Evolutionary conservation across 352 stramenopile species (phyloP).

Genomic region (Pythium monospermum): DNA sequence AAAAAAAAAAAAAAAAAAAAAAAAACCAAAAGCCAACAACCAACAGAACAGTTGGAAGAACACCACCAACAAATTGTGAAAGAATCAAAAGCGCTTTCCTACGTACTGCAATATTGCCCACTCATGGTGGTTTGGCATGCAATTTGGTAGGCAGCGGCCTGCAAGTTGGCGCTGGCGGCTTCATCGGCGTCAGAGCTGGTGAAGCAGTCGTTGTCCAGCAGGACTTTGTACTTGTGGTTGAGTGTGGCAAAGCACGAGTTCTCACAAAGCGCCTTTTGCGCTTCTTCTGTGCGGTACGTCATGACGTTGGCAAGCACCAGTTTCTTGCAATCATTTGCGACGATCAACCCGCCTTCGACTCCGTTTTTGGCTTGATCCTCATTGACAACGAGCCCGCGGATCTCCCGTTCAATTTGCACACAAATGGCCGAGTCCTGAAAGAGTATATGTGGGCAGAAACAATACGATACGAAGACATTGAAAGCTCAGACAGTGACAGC

Average conservation of each 20-base stretch:
- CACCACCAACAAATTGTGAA: no score
- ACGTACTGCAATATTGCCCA: conserved; percentile 75
- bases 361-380: conserved; percentile 50
- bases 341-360: conserved; percentile 47
- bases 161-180: conserved; percentile 43
- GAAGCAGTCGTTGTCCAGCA: conserved; percentile 71
- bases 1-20: not conserved
- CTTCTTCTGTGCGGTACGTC: conserved; percentile 40
- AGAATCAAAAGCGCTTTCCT: not conserved
- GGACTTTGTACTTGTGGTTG: conserved; percentile 53
- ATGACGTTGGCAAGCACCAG: conserved; percentile 57
- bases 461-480: no score
- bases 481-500: no score
- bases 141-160: conserved; percentile 65
- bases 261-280: conserved; percentile 49
- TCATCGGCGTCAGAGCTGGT: conserved; percentile 45
- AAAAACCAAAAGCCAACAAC: no score
- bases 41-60: no score
- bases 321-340: conserved; percentile 54
- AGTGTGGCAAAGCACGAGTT: conserved; percentile 58
- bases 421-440: conserved; percentile 36
- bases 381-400: conserved; percentile 51
- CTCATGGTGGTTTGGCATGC: conserved; percentile 48
- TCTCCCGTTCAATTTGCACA: conserved; percentile 37
- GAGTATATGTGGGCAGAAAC: no score